Evolutionary conservation across 2,329 filamentous ascomycete genomes (phyloP), one percentile per base, ranked within the genome.

Genomic region (Nemania abortiva): DNA sequence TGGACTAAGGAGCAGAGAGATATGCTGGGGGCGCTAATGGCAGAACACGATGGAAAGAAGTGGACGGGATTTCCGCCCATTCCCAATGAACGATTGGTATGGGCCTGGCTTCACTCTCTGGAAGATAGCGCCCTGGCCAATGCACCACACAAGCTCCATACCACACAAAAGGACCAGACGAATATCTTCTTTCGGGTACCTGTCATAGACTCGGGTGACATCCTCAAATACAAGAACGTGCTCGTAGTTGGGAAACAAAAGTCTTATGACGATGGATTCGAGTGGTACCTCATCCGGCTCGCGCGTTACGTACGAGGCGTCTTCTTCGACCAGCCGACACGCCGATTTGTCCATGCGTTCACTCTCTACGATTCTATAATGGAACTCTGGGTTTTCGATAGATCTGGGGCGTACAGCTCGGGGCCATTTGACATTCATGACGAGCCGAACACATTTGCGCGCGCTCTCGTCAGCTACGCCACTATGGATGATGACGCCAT

Each of bases 281-380:
- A 47, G 34, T 18, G 24, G 3, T 3, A 54, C 4, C 18, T 66
- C 10, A 34, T 60, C 20, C 39, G 61, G 20, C 50, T 66, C 15
- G 29, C 50, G 3, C 49, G 37, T 18, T 15, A 37, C 18, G 49
- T 59, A n/a, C 37, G 50, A 49, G 37, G 56, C 24, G 20, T 66
- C 9, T 66, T 66, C 37, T 20, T 13, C 9, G 24, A 55, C 24
- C 56, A 66, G 52, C 56, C 63, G 18, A 61, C 50, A 49, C 55
- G 63, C 18, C 52, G 52, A 45, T 66, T 66, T 20, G 18, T 66
- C 29, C 42, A 66, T 54, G 52, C 52, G 34, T 66, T 66, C 18
- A 52, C 39, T 18, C 20, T 66, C 20, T 52, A 45, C 20, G 52
- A n/a, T 31, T 45, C n/a, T 24, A 58, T 10, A 15, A 66, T 66